Conservation (phyloP, 1,284 basidiomycete species). For the Cryptococcus wingfieldii region DNA sequence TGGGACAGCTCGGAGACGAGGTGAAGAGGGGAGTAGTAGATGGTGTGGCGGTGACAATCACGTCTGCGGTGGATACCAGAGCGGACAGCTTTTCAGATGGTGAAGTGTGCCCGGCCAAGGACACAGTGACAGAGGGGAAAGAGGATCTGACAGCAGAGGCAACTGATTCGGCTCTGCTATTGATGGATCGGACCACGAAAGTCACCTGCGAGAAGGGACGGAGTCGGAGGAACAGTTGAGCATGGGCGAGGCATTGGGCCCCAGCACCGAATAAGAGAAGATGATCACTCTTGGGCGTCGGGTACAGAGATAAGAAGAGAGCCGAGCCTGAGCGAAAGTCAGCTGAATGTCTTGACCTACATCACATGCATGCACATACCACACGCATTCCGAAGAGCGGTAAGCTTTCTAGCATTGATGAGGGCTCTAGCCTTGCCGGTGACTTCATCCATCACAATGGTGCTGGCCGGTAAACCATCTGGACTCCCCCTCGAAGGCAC, state of each 20-base stretch:
- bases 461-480: slow-evolving; percentile 68
- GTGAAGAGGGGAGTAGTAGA: slow-evolving; percentile 65
- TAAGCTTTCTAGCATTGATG: slow-evolving; percentile 69
- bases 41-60: slow-evolving; percentile 64
- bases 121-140: slow-evolving; percentile 49
- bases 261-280: slow-evolving; percentile 74
- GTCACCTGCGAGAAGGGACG: slow-evolving; percentile 58
- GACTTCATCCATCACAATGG: slow-evolving; percentile 66
- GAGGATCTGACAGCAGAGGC: slow-evolving; percentile 46
- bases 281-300: slow-evolving; percentile 45
- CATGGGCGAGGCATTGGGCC: slow-evolving; percentile 59
- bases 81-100: slow-evolving; percentile 18
- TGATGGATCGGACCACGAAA: slow-evolving; percentile 62
- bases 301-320: slow-evolving; percentile 59
- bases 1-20: slow-evolving; percentile 10
- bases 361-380: slow-evolving; percentile 52
- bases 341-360: not conserved
- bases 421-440: slow-evolving; percentile 65
- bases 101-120: not conserved
- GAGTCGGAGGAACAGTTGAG: slow-evolving; percentile 59
- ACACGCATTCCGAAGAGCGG: slow-evolving; percentile 73
- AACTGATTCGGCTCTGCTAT: slow-evolving; percentile 55
- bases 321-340: slow-evolving; percentile 59
- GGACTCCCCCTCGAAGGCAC: slow-evolving; percentile 54
- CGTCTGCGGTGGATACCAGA: slow-evolving; percentile 34